Conservation (phyloP, 2,329 filamentous ascomycete species). For the Beauveria bassiana region DNA sequence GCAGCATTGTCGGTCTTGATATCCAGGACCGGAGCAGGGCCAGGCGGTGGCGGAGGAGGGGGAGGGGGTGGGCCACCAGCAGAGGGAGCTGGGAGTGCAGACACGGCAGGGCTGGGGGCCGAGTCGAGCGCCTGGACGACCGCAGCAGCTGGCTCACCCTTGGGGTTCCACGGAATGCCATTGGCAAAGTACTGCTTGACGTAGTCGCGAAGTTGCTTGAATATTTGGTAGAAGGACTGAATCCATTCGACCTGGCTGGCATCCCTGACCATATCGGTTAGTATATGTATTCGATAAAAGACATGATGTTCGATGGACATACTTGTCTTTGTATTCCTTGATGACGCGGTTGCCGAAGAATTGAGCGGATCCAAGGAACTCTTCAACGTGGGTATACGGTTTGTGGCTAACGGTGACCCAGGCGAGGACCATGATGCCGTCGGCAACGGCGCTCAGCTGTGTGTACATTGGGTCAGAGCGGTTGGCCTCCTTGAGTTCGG, state of each 20-base stretch:
- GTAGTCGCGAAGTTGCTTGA: constrained; percentile 75
- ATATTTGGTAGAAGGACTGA: constrained; percentile 84
- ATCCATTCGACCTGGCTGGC: constrained; percentile 79
- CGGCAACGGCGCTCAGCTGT: constrained; percentile 78
- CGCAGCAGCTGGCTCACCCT: constrained; percentile 65
- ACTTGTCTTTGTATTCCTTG: constrained; percentile 76
- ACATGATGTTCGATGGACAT: constrained; percentile 7
- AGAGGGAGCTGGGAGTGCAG: constrained; percentile 41
- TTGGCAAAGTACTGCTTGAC: constrained; percentile 74
- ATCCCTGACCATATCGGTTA: constrained; percentile 45
- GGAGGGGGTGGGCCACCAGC: constrained; percentile 46
- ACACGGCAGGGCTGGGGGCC: constrained; percentile 28
- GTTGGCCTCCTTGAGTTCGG: constrained; percentile 74
- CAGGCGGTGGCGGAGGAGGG: constrained; percentile 58
- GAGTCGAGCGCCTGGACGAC: constrained; percentile 48
- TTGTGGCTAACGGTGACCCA: constrained; percentile 84
- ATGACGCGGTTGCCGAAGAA: constrained; percentile 93
- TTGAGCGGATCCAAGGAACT: constrained; percentile 75
- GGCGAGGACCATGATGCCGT: constrained; percentile 80
- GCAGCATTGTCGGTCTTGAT: constrained; percentile 37
- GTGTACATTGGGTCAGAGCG: constrained; percentile 67
- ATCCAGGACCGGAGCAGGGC: constrained; percentile 59
- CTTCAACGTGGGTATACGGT: constrained; percentile 78
- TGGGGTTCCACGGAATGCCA: constrained; percentile 80
- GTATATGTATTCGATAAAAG: not conserved